Evolutionary conservation across 768 basidiomycete genomes (phyloP).

Genomic region (Calvatia gigantea): DNA sequence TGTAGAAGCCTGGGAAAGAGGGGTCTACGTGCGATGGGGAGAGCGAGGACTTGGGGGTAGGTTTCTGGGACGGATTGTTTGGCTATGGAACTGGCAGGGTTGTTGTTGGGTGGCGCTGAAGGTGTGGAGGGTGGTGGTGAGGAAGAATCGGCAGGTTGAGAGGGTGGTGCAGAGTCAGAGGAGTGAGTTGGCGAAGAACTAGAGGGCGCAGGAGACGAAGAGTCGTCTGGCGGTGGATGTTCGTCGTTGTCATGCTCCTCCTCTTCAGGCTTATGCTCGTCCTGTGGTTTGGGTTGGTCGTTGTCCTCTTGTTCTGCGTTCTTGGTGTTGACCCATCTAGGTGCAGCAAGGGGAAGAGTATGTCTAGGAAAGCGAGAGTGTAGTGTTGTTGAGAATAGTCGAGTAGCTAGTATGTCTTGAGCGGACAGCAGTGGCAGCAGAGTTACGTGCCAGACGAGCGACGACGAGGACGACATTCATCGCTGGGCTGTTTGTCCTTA

Average conservation of each 20-base stretch:
- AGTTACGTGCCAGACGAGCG: slow-evolving; percentile 6
- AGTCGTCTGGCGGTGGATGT: slow-evolving; percentile 5
- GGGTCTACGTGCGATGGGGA: slow-evolving; percentile 92
- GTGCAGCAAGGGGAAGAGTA: neutral
- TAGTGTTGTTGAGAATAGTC: too few relatives aligned
- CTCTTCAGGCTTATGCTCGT: slow-evolving; percentile 2
- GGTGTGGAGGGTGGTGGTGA: slow-evolving; percentile 31
- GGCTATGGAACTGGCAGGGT: slow-evolving; percentile 58
- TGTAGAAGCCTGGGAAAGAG: slow-evolving; percentile 98
- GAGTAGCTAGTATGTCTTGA: too few relatives aligned
- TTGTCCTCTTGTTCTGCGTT: neutral
- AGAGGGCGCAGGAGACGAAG: slow-evolving; percentile 16
- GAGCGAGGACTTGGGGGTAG: slow-evolving; percentile 92
- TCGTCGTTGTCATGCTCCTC: neutral
- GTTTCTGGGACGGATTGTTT: slow-evolving; percentile 86
- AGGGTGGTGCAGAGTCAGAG: slow-evolving; percentile 18
- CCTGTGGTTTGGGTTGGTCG: neutral
- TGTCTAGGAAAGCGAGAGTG: neutral
- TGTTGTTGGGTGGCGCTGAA: too few relatives aligned
- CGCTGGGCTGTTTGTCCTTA: too few relatives aligned
- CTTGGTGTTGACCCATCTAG: slow-evolving; percentile 9
- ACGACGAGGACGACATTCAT: slow-evolving; percentile 10
- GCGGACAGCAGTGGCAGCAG: too few relatives aligned
- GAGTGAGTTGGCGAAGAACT: slow-evolving; percentile 15
- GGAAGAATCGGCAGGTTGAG: slow-evolving; percentile 17